Conservation (phyloP, 1,139 yeast species). For the Sugiyamaella sp. region DNA sequence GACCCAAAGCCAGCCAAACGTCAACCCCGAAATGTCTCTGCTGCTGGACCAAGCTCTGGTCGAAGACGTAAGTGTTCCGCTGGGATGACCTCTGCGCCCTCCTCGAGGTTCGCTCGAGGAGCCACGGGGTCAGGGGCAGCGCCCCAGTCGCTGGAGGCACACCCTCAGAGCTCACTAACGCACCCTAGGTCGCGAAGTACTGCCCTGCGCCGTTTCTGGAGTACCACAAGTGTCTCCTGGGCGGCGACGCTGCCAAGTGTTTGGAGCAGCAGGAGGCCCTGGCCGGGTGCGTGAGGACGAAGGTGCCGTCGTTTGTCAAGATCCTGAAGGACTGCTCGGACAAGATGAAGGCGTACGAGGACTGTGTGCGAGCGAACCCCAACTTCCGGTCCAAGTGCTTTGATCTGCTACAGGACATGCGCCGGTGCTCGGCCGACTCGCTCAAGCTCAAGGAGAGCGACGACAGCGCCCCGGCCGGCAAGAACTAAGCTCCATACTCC, state of each 20-base stretch:
- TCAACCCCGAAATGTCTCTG: slow-evolving; percentile 44
- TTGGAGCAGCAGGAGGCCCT: slow-evolving; percentile 53
- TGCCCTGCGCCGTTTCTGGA: slow-evolving; percentile 68
- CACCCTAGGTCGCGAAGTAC: slow-evolving; percentile 54
- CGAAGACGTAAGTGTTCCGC: slow-evolving; percentile 50
- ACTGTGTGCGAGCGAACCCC: slow-evolving; percentile 52
- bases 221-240: slow-evolving; percentile 66
- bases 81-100: background rate
- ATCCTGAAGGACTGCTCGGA: slow-evolving; percentile 62
- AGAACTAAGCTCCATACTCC: too few species aligned
- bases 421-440: slow-evolving; percentile 44
- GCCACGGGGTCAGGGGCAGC: slow-evolving; percentile 1
- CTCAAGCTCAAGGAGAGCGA: slow-evolving; percentile 31
- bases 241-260: slow-evolving; percentile 53
- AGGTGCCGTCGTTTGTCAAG: slow-evolving; percentile 66
- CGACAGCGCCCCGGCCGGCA: too few species aligned
- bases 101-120: background rate
- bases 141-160: slow-evolving; percentile 2
- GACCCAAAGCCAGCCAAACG: background rate
- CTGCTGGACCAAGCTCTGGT: slow-evolving; percentile 57
- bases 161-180: slow-evolving; percentile 1
- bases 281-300: slow-evolving; percentile 57
- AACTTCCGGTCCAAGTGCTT: slow-evolving; percentile 49
- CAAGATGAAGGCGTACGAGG: slow-evolving; percentile 60
- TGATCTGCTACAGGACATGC: slow-evolving; percentile 43